Conservation (phyloP, 2,329 filamentous ascomycete genomes). For the Saccharata proteae region DNA sequence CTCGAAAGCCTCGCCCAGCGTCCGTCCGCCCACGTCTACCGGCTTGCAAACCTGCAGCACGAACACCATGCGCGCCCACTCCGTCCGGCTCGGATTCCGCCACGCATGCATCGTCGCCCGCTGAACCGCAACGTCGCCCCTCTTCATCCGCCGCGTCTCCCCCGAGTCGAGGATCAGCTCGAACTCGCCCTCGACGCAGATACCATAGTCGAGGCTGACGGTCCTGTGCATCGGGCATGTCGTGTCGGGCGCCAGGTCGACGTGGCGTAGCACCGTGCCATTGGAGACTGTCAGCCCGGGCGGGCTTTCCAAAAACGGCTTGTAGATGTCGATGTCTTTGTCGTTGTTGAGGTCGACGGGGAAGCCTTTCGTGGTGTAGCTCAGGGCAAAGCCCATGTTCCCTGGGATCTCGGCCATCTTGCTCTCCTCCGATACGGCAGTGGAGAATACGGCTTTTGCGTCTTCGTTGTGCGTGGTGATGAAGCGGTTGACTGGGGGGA, state of each 20-base stretch:
- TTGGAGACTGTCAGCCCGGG: slow-evolving; percentile 38
- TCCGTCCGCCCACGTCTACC: slow-evolving; percentile 18
- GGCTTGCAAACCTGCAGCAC: slow-evolving; percentile 24
- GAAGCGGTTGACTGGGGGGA: slow-evolving; percentile 22
- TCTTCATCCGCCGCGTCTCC: slow-evolving; percentile 15
- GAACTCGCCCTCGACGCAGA: slow-evolving; percentile 26
- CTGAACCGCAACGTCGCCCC: slow-evolving; percentile 8
- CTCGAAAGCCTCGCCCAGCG: slow-evolving; percentile 21
- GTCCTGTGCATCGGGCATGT: slow-evolving; percentile 28
- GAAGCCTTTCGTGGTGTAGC: slow-evolving; percentile 36
- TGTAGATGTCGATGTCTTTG: slow-evolving; percentile 36
- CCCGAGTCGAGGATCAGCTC: slow-evolving; percentile 25
- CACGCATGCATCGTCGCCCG: slow-evolving; percentile 8
- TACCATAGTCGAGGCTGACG: slow-evolving; percentile 27
- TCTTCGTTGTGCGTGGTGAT: slow-evolving; percentile 23
- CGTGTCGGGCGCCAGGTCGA: slow-evolving; percentile 23
- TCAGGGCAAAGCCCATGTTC: slow-evolving; percentile 35
- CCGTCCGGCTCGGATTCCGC: slow-evolving; percentile 12
- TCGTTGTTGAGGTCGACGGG: slow-evolving; percentile 35
- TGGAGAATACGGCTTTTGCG: slow-evolving; percentile 24
- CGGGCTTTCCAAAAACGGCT: slow-evolving; percentile 28
- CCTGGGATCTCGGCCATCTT: slow-evolving; percentile 28
- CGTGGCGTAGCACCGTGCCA: slow-evolving; percentile 34
- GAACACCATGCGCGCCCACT: slow-evolving; percentile 25
- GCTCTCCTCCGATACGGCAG: slow-evolving; percentile 22